A percentile compares a stretch with the other conserved stretches of the same genome.
Conservation (phyloP, 106 monocot genomes). For the Amphibolis antarctica region DNA sequence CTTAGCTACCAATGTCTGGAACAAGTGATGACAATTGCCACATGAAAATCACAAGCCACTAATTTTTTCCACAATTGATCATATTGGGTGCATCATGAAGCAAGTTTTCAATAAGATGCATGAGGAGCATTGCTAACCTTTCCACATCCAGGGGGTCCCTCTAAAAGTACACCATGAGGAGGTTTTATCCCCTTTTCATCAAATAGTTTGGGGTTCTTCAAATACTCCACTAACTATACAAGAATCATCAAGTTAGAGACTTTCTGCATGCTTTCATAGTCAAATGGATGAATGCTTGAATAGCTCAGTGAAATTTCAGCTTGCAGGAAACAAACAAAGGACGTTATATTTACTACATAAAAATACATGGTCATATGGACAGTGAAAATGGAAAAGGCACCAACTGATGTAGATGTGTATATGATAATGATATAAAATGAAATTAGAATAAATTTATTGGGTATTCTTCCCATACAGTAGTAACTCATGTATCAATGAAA, state of each 20-base stretch:
- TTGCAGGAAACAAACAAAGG: too few species aligned
- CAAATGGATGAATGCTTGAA: too few species aligned
- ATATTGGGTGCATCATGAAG: not conserved
- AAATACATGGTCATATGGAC: too few species aligned
- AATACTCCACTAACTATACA: slow-evolving; percentile 53
- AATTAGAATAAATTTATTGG: too few species aligned
- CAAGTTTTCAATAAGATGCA: not conserved
- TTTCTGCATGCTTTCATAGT: too few species aligned
- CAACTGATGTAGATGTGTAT: too few species aligned
- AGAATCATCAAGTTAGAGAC: not conserved
- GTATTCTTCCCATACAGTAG: too few species aligned
- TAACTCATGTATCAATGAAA: too few species aligned
- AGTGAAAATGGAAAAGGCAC: too few species aligned
- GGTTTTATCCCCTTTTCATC: slow-evolving; percentile 68
- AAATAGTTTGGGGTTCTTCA: slow-evolving; percentile 82
- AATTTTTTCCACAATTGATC: not conserved
- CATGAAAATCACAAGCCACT: not conserved
- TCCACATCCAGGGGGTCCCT: slow-evolving; percentile 82
- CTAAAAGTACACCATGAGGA: slow-evolving; percentile 74
- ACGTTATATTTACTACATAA: too few species aligned
- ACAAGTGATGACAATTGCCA: not conserved
- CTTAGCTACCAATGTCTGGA: slow-evolving; percentile 66
- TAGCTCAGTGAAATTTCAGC: too few species aligned
- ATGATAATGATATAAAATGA: too few species aligned
- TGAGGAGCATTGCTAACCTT: slow-evolving; percentile 36